Conservation (phyloP, 805 yeast species). For the Saccharomycopsis sp. region DNA sequence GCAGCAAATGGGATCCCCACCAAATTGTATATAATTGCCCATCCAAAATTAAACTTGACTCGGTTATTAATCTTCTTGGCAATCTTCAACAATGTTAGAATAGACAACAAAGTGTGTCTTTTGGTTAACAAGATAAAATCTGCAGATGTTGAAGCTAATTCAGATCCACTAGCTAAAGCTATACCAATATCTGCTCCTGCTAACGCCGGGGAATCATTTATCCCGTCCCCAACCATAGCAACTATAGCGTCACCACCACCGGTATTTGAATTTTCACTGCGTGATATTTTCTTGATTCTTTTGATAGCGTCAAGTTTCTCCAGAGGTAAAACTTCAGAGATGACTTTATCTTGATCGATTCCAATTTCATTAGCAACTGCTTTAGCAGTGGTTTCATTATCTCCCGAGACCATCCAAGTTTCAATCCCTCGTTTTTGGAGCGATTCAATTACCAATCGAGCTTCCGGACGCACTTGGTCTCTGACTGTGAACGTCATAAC, state of each 20-base stretch:
- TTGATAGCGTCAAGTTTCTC: conserved; percentile 59
- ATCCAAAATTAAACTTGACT: conserved; percentile 49
- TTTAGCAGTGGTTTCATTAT: conserved; percentile 57
- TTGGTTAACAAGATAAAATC: conserved; percentile 63
- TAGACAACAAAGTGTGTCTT: conserved; percentile 40
- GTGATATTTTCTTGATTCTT: conserved; percentile 42
- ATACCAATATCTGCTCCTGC: conserved; percentile 72
- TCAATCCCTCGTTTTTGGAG: conserved; percentile 1
- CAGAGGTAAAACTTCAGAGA: conserved; percentile 68
- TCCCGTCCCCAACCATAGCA: conserved; percentile 82
- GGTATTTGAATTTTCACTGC: conserved; percentile 16
- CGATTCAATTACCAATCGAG: not conserved
- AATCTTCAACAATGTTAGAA: conserved; percentile 48
- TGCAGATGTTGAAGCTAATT: conserved; percentile 65
- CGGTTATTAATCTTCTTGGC: conserved; percentile 44
- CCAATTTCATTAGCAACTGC: conserved; percentile 62
- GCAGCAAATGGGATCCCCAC: conserved; percentile 60
- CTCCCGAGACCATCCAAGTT: conserved; percentile 41
- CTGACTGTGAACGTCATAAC: not conserved
- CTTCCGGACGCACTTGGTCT: conserved; percentile 7
- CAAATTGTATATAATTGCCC: conserved; percentile 52
- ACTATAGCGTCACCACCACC: conserved; percentile 29
- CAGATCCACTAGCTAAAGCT: conserved; percentile 72
- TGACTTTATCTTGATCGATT: conserved; percentile 42
- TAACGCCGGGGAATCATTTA: conserved; percentile 77